These are phyloP conservation scores for Ogataea trehaloabstinens DNA, from an alignment of 805 yeast genomes.

Conservation along the genomic window DNA sequence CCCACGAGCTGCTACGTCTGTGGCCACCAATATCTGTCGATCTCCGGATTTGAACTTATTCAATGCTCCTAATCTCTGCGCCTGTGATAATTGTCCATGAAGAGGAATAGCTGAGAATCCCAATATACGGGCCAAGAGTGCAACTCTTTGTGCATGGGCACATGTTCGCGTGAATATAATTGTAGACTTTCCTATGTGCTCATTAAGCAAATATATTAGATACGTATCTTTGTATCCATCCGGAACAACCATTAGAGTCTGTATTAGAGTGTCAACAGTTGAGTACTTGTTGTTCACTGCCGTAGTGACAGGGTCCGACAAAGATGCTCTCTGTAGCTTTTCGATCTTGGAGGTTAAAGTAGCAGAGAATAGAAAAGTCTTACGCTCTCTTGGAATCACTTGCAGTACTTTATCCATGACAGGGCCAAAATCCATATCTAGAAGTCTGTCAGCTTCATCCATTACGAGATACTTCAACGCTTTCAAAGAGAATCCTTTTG, in stretches of 20 bases:
- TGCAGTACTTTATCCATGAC: slow-evolving; percentile 83
- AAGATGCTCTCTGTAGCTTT: slow-evolving; percentile 89
- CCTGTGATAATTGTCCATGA: slow-evolving; percentile 88
- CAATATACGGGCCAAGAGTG: slow-evolving; percentile 71
- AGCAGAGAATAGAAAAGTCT: slow-evolving; percentile 89
- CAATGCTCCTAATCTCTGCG: slow-evolving; percentile 79
- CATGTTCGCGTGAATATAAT: slow-evolving; percentile 93
- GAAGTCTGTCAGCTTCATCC: slow-evolving; percentile 95
- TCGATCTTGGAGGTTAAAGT: slow-evolving; percentile 96
- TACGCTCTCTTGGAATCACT: slow-evolving; percentile 80
- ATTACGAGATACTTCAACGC: slow-evolving; percentile 80
- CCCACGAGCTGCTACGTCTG: slow-evolving; percentile 96
- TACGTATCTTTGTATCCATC: slow-evolving; percentile 91
- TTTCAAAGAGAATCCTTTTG: slow-evolving; percentile 82
- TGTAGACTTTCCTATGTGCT: slow-evolving; percentile 77
- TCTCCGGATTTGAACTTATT: slow-evolving; percentile 76
- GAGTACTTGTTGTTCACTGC: slow-evolving; percentile 86
- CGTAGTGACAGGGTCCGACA: slow-evolving; percentile 83
- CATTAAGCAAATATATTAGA: slow-evolving; percentile 78
- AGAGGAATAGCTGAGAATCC: slow-evolving; percentile 91
- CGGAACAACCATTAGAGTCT: slow-evolving; percentile 85
- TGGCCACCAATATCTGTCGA: slow-evolving; percentile 68
- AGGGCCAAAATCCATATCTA: slow-evolving; percentile 97
- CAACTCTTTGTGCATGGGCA: slow-evolving; percentile 90
- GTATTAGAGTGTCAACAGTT: slow-evolving; percentile 91